Evolutionary conservation across 768 basidiomycete species (phyloP).

Genomic region (Ramaria sp.): DNA sequence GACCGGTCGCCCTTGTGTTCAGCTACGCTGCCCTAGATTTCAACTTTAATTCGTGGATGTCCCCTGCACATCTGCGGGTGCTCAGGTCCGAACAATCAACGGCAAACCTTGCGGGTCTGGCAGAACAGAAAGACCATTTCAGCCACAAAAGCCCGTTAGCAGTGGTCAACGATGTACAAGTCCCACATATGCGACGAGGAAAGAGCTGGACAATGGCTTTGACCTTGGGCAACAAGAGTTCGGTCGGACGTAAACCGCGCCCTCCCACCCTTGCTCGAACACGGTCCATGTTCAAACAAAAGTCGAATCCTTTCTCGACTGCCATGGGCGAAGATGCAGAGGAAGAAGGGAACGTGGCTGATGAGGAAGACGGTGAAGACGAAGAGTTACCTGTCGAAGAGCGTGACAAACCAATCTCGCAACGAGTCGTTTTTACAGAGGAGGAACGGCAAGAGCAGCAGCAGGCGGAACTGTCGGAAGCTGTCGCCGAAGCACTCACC

Average conservation of each 20-base stretch:
- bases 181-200: conserved; percentile 20
- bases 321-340: not conserved
- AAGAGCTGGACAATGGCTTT: conserved; percentile 31
- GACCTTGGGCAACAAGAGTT: not conserved
- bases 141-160: conserved; percentile 83
- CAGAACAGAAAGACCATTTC: conserved; percentile 77
- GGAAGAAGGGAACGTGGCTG: conserved; percentile 34
- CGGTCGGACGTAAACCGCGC: conserved; percentile 12
- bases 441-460: conserved; percentile 34
- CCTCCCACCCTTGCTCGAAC: conserved; percentile 15
- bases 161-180: conserved; percentile 70
- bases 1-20: conserved; percentile 75
- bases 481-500: conserved; percentile 39
- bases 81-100: conserved; percentile 83
- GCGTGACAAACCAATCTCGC: conserved; percentile 65
- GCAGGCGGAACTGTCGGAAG: conserved; percentile 42
- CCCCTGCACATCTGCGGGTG: conserved; percentile 69
- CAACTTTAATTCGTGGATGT: conserved; percentile 98
- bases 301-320: conserved; percentile 12
- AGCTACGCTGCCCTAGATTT: conserved; percentile 93
- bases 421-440: conserved; percentile 48
- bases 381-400: conserved; percentile 44
- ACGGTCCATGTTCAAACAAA: conserved; percentile 13
- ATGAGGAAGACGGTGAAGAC: conserved; percentile 38
- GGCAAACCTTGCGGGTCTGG: conserved; percentile 63